phyloP scores from a whole-genome alignment of 140 eudicot species.

The Anethum foeniculum region DNA sequence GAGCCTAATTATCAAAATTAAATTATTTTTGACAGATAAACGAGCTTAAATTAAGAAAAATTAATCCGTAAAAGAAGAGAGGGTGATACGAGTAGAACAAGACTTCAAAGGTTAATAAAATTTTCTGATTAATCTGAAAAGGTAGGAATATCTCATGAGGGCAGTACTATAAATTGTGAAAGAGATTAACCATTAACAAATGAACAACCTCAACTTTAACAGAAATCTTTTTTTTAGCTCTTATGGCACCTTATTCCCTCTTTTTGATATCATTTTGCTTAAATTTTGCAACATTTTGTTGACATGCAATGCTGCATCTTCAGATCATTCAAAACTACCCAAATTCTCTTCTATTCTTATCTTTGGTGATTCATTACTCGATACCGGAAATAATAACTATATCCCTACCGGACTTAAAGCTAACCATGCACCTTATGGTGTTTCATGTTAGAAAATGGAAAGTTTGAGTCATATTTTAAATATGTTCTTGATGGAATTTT shows the following conservation, averaged over 20 bases:
- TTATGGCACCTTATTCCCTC: background rate
- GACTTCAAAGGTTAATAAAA: too few relatives aligned
- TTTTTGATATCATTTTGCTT: background rate
- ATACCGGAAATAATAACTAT: conserved; percentile 53
- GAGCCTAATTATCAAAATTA: background rate
- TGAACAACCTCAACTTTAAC: background rate
- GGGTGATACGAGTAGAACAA: too few relatives aligned
- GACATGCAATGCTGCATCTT: background rate
- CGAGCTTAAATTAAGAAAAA: too few relatives aligned
- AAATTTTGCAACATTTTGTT: background rate
- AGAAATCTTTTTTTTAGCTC: background rate
- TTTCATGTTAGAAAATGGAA: too few relatives aligned
- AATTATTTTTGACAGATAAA: background rate
- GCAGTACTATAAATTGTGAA: background rate
- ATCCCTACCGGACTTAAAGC: conserved; percentile 32
- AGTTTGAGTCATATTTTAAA: too few relatives aligned
- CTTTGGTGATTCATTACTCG: conserved; percentile 49
- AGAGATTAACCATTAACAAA: background rate
- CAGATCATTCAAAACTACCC: conserved; percentile 5
- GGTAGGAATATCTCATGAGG: background rate
- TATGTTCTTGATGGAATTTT: too few relatives aligned
- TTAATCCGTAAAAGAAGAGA: too few relatives aligned
- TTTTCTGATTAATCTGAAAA: background rate
- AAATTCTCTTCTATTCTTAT: conserved; percentile 32
- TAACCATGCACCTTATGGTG: conserved; percentile 47